Conservation (phyloP, 2,329 filamentous ascomycete species). For the Davidsoniella australis region DNA sequence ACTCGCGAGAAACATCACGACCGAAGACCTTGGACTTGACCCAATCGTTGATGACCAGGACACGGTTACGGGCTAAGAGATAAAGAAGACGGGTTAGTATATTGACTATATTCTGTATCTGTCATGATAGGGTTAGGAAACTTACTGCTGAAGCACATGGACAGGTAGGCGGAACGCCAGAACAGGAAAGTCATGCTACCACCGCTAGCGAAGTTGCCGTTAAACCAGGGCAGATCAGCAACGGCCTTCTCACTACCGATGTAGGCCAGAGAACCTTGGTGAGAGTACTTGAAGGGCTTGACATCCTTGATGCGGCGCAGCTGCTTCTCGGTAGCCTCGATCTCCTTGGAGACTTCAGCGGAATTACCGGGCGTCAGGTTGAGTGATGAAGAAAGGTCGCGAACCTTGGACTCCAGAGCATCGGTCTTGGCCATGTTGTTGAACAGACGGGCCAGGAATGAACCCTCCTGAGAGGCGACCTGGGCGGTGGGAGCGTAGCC, state of each 20-base stretch:
- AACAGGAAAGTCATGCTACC: conserved; percentile 93
- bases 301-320: conserved; percentile 82
- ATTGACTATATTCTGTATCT: neutral
- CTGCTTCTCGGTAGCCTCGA: conserved; percentile 73
- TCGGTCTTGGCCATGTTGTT: conserved; percentile 98
- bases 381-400: conserved; percentile 44
- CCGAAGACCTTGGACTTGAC: conserved; percentile 93
- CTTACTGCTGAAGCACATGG: conserved; percentile 99
- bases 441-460: conserved; percentile 87
- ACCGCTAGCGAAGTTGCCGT: conserved; percentile 86
- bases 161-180: conserved; percentile 95
- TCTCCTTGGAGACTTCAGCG: conserved; percentile 54
- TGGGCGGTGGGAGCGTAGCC: conserved; percentile 97
- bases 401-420: conserved; percentile 58
- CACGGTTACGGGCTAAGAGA: conserved; percentile 65
- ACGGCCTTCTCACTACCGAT: conserved; percentile 97
- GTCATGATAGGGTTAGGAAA: conserved; percentile 18
- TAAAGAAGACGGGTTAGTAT: conserved; percentile 13
- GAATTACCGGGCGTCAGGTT: conserved; percentile 46
- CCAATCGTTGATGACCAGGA: conserved; percentile 89
- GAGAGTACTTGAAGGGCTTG: conserved; percentile 95
- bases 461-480: conserved; percentile 88
- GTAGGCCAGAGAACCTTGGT: conserved; percentile 92
- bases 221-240: conserved; percentile 92
- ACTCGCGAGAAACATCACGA: conserved; percentile 80